A percentile compares a stretch with the other conserved stretches of the same genome.
These are phyloP conservation scores for Blastobotrys indianensis DNA, from an alignment of 1,139 yeast species.

Conservation along the genomic window DNA sequence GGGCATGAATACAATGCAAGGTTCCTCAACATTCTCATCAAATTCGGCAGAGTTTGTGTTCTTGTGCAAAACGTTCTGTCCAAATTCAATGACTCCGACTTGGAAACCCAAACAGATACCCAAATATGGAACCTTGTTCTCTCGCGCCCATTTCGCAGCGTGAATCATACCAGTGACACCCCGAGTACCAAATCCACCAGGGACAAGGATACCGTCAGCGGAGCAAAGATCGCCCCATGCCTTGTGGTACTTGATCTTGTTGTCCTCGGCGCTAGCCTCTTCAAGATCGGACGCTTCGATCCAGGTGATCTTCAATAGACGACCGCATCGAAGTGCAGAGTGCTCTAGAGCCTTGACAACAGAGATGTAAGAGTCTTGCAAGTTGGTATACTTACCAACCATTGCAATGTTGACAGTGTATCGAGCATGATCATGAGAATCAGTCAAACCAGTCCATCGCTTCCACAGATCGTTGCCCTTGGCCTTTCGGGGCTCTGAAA, in stretches of 20 bases:
- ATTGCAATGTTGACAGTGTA: conserved; percentile 90
- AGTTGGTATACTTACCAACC: conserved; percentile 94
- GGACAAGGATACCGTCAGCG: conserved; percentile 95
- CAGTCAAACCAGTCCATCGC: conserved; percentile 78
- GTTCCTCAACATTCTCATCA: conserved; percentile 57
- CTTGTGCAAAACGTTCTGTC: conserved; percentile 63
- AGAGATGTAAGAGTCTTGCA: conserved; percentile 91
- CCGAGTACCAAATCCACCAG: conserved; percentile 97
- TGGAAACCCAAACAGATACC: conserved; percentile 98
- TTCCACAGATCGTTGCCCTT: conserved; percentile 65
- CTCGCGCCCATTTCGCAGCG: conserved; percentile 97
- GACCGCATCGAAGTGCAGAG: conserved; percentile 82
- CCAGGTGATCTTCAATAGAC: conserved; percentile 86
- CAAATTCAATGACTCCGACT: conserved; percentile 92
- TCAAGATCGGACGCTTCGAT: conserved; percentile 92
- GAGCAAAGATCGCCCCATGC: conserved; percentile 94
- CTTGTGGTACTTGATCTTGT: conserved; percentile 77
- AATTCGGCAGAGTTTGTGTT: conserved; percentile 84
- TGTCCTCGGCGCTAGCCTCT: conserved; percentile 53
- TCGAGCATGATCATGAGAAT: conserved; percentile 70
- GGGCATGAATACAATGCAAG: conserved; percentile 95
- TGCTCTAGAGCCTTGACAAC: conserved; percentile 95
- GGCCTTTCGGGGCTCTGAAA: conserved; percentile 49
- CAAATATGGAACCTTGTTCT: conserved; percentile 83
- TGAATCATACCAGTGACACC: conserved; percentile 98